A percentile compares a stretch with the other conserved stretches of the same genome.
These are phyloP conservation scores for Blumeriella jaapii DNA, from an alignment of 2,329 filamentous ascomycete species.

Conservation along the genomic window DNA sequence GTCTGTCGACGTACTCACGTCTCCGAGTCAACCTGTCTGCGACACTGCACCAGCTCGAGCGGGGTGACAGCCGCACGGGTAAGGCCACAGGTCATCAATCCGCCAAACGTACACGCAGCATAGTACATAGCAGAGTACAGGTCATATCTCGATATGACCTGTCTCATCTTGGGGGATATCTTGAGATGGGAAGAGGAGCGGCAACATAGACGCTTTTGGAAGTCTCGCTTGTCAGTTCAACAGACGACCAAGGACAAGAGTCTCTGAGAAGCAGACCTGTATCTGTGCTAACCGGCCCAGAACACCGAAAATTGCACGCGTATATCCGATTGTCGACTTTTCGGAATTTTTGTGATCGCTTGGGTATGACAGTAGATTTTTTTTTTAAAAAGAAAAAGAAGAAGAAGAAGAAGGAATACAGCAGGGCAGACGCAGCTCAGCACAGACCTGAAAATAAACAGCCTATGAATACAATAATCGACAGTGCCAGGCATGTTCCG, in stretches of 20 bases:
- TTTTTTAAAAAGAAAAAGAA: no score
- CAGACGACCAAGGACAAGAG: background rate
- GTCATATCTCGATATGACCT: slow-evolving; percentile 51
- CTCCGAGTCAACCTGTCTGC: slow-evolving; percentile 74
- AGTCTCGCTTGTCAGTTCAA: slow-evolving; percentile 6
- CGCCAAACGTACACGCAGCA: slow-evolving; percentile 72
- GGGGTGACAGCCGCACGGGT: slow-evolving; percentile 82
- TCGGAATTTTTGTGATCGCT: no score
- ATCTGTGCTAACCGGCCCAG: no score
- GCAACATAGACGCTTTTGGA: slow-evolving; percentile 33
- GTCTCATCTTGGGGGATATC: slow-evolving; percentile 44
- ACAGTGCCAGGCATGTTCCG: no score
- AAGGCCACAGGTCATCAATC: slow-evolving; percentile 67
- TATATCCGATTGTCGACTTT: no score
- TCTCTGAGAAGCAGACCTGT: background rate
- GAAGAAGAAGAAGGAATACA: no score
- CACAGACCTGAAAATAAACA: no score
- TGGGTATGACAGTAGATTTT: no score
- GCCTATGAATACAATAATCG: no score
- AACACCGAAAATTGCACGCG: no score
- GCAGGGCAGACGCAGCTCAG: no score
- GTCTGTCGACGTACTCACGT: no score
- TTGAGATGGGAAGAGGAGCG: slow-evolving; percentile 41
- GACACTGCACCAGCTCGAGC: slow-evolving; percentile 82
- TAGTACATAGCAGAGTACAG: slow-evolving; percentile 74